These are phyloP conservation scores for Aspergillus aculeatinus DNA, from an alignment of 2,329 filamentous ascomycete species.

Conservation along the genomic window DNA sequence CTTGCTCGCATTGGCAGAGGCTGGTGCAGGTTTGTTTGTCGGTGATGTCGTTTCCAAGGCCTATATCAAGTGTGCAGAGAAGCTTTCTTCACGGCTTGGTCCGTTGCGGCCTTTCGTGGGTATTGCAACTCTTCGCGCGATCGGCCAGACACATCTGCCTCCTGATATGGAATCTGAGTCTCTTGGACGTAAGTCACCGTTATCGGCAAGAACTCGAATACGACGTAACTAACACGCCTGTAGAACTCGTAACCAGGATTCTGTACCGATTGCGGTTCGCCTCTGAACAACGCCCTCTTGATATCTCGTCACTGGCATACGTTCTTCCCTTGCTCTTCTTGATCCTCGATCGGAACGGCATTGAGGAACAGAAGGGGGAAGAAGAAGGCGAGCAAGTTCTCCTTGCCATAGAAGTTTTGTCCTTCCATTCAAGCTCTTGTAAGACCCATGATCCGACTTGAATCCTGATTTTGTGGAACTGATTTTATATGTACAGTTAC, in stretches of 20 bases:
- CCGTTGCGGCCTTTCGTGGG: conserved; percentile 79
- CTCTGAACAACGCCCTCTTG: conserved; percentile 90
- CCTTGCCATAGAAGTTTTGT: conserved; percentile 80
- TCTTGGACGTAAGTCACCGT: conserved; percentile 59
- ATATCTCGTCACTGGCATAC: conserved; percentile 83
- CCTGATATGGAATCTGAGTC: conserved; percentile 73
- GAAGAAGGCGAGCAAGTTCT: conserved; percentile 88
- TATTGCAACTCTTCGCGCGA: conserved; percentile 77
- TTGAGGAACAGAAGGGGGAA: conserved; percentile 63
- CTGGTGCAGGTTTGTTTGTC: conserved; percentile 77
- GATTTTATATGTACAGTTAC: conserved; percentile 41
- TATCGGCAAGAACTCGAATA: background rate
- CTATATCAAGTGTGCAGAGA: conserved; percentile 76
- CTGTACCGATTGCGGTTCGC: conserved; percentile 88
- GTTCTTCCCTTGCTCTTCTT: conserved; percentile 78
- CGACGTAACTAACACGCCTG: conserved; percentile 15
- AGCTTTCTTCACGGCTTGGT: conserved; percentile 72
- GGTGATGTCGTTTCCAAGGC: conserved; percentile 75
- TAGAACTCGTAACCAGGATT: conserved; percentile 74
- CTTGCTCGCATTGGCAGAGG: conserved; percentile 68
- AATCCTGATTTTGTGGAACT: background rate
- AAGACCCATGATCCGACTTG: conserved; percentile 22
- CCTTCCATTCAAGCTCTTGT: conserved; percentile 82
- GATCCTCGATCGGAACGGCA: conserved; percentile 75
- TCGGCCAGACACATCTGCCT: conserved; percentile 70